These are phyloP conservation scores for Clarireedia hainanense DNA, from an alignment of 2,329 filamentous ascomycete species.

Conservation along the genomic window DNA sequence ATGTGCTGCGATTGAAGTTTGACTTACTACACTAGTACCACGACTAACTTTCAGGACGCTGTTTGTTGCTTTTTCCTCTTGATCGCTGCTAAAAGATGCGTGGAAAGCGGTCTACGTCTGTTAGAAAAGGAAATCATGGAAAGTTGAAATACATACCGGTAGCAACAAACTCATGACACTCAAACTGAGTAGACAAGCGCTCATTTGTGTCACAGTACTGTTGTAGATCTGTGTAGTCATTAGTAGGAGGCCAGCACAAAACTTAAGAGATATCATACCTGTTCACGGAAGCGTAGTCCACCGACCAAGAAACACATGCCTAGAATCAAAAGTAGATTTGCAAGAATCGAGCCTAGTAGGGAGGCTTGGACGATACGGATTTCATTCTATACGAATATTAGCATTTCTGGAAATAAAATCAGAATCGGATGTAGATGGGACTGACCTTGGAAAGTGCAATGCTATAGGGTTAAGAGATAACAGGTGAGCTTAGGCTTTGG, in stretches of 20 bases:
- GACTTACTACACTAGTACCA: conserved; percentile 73
- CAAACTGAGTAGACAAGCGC: conserved; percentile 81
- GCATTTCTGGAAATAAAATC: background rate
- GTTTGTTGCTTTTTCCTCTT: conserved; percentile 47
- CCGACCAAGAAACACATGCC: conserved; percentile 89
- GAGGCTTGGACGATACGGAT: conserved; percentile 91
- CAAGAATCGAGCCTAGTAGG: conserved; percentile 79
- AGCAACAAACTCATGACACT: conserved; percentile 84
- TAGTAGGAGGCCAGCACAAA: conserved; percentile 2
- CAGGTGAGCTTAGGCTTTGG: conserved; percentile 31
- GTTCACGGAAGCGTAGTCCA: conserved; percentile 79
- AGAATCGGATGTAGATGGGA: background rate
- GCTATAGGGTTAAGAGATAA: conserved; percentile 36
- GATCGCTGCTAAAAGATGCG: conserved; percentile 64
- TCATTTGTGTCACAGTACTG: conserved; percentile 93
- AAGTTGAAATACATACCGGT: conserved; percentile 47
- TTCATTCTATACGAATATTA: conserved; percentile 49
- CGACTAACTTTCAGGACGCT: conserved; percentile 79
- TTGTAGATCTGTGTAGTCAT: conserved; percentile 64
- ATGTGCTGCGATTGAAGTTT: background rate
- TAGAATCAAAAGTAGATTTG: conserved; percentile 80
- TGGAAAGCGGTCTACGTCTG: conserved; percentile 71
- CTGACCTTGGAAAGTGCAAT: conserved; percentile 65
- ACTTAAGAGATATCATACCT: conserved; percentile 40
- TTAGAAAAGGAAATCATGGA: background rate